A percentile compares a stretch with the other conserved stretches of the same genome.
phyloP scores from a whole-genome alignment of 306 rosid genomes.

The Prunus fruticosa region DNA sequence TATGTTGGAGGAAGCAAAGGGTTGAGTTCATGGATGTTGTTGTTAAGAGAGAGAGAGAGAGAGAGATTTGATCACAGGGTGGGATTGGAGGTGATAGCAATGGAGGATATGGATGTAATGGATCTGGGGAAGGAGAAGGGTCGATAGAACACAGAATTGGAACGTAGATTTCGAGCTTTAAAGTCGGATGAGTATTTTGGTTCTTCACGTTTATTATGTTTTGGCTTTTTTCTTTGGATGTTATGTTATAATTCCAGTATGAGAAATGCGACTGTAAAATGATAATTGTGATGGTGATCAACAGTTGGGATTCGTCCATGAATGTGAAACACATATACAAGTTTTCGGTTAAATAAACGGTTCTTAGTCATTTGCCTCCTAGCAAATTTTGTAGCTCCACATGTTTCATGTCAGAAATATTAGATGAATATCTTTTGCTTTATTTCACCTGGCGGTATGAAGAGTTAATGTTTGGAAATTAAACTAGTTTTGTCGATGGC shows the following conservation, averaged over 20 bases:
- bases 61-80: not conserved
- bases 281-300: not conserved
- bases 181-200: not conserved
- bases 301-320: too few species aligned
- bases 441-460: not conserved
- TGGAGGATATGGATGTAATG: not conserved
- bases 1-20: not conserved
- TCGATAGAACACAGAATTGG: not conserved
- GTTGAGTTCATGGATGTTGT: not conserved
- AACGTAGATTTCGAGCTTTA: slow-evolving; percentile 9
- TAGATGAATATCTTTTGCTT: not conserved
- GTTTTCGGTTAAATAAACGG: too few species aligned
- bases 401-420: not conserved
- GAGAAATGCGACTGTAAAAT: not conserved
- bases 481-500: not conserved
- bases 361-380: not conserved
- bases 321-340: too few species aligned
- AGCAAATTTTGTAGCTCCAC: not conserved
- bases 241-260: not conserved
- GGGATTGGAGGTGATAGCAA: not conserved
- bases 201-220: not conserved
- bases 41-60: not conserved
- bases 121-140: slow-evolving; percentile 4
- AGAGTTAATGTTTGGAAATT: too few species aligned
- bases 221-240: not conserved